A percentile compares a stretch with the other conserved stretches of the same genome.
Conservation (phyloP, 768 basidiomycete species). For the Podaxis sp. region DNA sequence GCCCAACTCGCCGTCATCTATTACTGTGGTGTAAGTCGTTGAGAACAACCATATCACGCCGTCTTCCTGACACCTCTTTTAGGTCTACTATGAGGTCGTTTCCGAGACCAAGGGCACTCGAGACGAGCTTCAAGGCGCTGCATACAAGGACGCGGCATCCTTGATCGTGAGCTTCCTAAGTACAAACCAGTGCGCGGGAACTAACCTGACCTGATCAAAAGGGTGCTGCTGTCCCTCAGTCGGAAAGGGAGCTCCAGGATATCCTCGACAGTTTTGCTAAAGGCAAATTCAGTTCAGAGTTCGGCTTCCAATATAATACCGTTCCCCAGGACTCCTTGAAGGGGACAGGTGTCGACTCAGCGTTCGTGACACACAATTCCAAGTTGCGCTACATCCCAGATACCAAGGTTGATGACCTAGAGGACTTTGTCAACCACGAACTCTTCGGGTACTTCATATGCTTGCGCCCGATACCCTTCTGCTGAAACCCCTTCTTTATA, state of each 20-base stretch:
- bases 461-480: not conserved
- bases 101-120: not conserved
- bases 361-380: not conserved
- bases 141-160: not conserved
- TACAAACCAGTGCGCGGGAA: too few species aligned
- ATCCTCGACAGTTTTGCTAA: not conserved
- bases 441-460: not conserved
- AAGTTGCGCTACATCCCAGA: not conserved
- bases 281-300: not conserved
- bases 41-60: not conserved
- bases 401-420: not conserved
- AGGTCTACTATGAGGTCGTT: not conserved
- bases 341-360: not conserved
- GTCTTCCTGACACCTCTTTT: not conserved
- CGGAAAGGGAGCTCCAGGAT: not conserved
- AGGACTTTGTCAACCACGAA: not conserved
- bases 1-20: not conserved
- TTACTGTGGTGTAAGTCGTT: not conserved
- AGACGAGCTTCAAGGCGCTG: not conserved
- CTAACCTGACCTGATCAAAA: not conserved
- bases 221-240: not conserved
- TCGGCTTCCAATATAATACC: not conserved
- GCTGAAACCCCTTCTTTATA: not conserved
- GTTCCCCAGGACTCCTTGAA: not conserved
- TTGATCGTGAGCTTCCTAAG: not conserved